Evolutionary conservation across 1,139 yeast species (phyloP).

Genomic region (Yamadazyma kanchanaburiensis): DNA sequence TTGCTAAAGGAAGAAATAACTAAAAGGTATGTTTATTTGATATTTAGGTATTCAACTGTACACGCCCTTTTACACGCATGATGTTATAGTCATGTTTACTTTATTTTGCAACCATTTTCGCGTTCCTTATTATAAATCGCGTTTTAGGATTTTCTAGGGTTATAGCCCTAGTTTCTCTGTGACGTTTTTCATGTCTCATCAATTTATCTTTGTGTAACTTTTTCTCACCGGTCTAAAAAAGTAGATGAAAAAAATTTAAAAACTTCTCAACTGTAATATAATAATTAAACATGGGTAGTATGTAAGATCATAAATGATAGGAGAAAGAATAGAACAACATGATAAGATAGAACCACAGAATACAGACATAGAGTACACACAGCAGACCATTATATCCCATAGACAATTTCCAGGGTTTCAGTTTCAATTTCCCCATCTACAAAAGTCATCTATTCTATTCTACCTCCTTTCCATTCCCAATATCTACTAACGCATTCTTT

Average conservation of each 20-base stretch:
- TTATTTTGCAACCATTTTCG: constrained; percentile 4
- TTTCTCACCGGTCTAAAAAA: no score
- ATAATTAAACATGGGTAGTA: constrained; percentile 62
- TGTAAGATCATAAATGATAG: constrained; percentile 32
- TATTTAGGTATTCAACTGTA: constrained; percentile 1
- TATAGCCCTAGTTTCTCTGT: no score
- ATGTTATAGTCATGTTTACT: background rate
- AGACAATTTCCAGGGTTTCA: no score
- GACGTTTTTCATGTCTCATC: no score
- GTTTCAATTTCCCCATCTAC: background rate
- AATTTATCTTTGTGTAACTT: no score
- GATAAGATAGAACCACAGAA: no score
- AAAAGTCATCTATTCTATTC: background rate
- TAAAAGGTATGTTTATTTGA: background rate
- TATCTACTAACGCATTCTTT: constrained; percentile 19
- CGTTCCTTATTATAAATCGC: constrained; percentile 7
- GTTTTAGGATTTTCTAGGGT: no score
- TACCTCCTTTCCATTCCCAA: background rate
- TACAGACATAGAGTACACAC: no score
- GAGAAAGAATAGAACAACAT: no score
- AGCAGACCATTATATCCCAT: no score
- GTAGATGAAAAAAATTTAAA: constrained; percentile 8
- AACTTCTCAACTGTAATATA: constrained; percentile 9
- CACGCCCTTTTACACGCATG: background rate
- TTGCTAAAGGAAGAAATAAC: constrained; percentile 1